Evolutionary conservation across 257 asterid genomes (phyloP), one percentile per base, ranked within the genome.

Genomic region (Ajuga chamaepitys): DNA sequence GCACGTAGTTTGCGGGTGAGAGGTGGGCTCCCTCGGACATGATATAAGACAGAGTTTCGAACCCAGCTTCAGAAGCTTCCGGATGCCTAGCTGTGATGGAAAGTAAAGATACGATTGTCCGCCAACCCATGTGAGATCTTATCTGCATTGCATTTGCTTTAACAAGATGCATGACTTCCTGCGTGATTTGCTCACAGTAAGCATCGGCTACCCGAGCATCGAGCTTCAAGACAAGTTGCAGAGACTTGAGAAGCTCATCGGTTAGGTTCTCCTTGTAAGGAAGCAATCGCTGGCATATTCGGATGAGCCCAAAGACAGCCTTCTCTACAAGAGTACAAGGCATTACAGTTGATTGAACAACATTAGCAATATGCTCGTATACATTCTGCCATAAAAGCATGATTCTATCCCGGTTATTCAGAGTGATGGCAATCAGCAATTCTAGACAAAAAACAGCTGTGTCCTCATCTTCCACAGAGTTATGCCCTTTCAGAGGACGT

Each of bases 121-220:
- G 87, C 98, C 97, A 93, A 1, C 97, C 96, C 84, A 77, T 72
- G 41, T 82, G 93, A 22, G 98, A 93, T 76, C 97, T 73, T 66
- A 93, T 89, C 85, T 89, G 98, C 77, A 80, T 71, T 11, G 94
- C 97, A 45, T 93, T 93, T 59, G 91, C 96, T 78, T 87, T 93
- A 51, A 93, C 91, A 5, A 93, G 86, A 72, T 83, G 95, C 89
- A 83, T 85, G 41, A 93, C 95, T 78, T 89, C 97, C 81, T 80
- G 96, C 0, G 94, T 89, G 64, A 93, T 93, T 40, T 87, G 97
- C 74, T 89, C 97, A 67, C 96, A 90, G 58, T 89, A 93, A 45
- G 93, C 91, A 70, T 93, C 98, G 21, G 98, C 97, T 21, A 93
- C 98, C 72, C 97, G 86, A 40, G 98, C 96, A 73, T 93, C 97